Evolutionary conservation across 768 basidiomycete species (phyloP).

Genomic region (Tephrocybe sp.): DNA sequence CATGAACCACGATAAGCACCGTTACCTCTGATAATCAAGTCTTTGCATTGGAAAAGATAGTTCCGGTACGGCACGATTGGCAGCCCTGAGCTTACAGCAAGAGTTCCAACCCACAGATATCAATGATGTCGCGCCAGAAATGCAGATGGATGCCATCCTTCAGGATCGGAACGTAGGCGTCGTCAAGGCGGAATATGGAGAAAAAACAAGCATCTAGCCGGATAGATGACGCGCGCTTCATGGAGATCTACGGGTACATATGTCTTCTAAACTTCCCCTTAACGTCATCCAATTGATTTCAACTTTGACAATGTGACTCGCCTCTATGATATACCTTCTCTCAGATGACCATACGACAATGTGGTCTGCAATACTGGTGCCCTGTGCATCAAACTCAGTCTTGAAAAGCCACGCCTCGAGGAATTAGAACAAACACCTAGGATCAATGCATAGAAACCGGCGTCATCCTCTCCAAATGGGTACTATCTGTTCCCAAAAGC

Average conservation of each 20-base stretch:
- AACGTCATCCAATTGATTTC: not conserved
- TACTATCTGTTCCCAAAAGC: no score
- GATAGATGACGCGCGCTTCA: not conserved
- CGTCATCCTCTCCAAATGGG: not conserved
- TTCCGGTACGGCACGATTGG: not conserved
- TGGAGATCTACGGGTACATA: conserved; percentile 7
- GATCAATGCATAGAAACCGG: not conserved
- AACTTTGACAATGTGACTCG: not conserved
- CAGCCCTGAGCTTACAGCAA: no score
- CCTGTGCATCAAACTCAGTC: not conserved
- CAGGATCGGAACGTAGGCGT: not conserved
- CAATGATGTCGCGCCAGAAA: no score
- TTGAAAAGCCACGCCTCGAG: no score
- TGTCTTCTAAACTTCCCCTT: not conserved
- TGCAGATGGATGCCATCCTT: no score
- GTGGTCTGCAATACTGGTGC: not conserved
- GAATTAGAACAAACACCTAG: not conserved
- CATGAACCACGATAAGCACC: not conserved
- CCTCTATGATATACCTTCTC: not conserved
- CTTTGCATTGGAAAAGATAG: not conserved
- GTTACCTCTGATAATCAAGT: not conserved
- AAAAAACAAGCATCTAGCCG: not conserved
- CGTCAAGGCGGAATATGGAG: not conserved
- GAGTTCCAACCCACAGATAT: not conserved
- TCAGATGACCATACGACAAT: conserved; percentile 5